Percentiles rank a stretch among this genome's conserved stretches.
Conservation (phyloP, 2,329 filamentous ascomycete species). For the Talaromyces sp. region DNA sequence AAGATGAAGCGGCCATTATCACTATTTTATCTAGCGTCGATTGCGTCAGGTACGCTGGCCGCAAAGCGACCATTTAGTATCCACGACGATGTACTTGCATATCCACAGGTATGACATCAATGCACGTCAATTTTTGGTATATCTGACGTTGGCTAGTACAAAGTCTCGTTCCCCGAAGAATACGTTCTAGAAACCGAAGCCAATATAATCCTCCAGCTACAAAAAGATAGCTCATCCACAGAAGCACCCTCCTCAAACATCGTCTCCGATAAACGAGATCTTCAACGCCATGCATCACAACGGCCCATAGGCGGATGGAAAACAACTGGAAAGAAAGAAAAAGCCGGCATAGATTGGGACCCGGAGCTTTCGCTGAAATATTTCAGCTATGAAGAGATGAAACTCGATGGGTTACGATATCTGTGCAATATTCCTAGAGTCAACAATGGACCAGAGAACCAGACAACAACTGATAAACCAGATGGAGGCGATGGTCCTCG, state of each 20-base stretch:
- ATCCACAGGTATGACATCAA: constrained; percentile 66
- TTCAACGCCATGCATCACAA: constrained; percentile 23
- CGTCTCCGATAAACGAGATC: constrained; percentile 14
- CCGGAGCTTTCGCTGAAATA: constrained; percentile 14
- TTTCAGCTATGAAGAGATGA: constrained; percentile 67
- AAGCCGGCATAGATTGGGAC: constrained; percentile 43
- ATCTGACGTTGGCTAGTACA: constrained; percentile 56
- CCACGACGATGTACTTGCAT: constrained; percentile 81
- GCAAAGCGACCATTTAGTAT: constrained; percentile 71
- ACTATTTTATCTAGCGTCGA: constrained; percentile 32
- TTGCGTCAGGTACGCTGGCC: constrained; percentile 42
- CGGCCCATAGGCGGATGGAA: constrained; percentile 49
- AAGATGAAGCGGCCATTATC: constrained; percentile 29
- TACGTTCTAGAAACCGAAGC: constrained; percentile 71
- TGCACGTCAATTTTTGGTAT: background rate
- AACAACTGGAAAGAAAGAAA: constrained; percentile 55
- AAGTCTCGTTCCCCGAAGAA: constrained; percentile 70
- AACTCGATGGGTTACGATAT: constrained; percentile 66
- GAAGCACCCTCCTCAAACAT: background rate
- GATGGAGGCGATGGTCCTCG: constrained; percentile 27
- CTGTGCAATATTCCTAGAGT: constrained; percentile 81
- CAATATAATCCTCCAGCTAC: constrained; percentile 50
- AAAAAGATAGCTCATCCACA: constrained; percentile 22
- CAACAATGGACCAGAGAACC: constrained; percentile 57
- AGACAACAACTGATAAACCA: constrained; percentile 60